Evolutionary conservation across 106 monocot genomes (phyloP), one percentile per base, ranked within the genome.

Genomic region (Iris macrosiphon): DNA sequence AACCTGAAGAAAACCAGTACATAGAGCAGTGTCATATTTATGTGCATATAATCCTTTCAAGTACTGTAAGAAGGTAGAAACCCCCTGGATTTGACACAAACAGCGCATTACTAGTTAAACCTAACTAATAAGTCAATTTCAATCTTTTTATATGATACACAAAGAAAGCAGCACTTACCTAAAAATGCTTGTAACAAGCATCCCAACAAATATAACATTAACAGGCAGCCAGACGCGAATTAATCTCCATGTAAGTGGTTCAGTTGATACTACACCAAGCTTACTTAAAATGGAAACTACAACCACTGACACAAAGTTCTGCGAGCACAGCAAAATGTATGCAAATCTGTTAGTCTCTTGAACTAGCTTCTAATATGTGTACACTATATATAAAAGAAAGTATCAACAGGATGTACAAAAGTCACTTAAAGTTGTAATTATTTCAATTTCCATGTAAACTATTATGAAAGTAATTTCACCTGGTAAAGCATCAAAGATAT

Each of bases 201-300:
- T 96, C 38, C 89, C 89, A 32, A 96, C 96, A 78, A 96, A 96
- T 41, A 96, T 96, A 40, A 77, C 32, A 87, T 96, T 96, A 30
- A 86, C 96, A 25, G 96, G 96, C 30, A 96, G 28, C 96, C 96
- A 96, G 21, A 96, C 71, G 31, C 68, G 70, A 55, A 96, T 50
- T 66, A 96, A 60, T 59, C 56, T 79, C 96, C 89, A 90, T 40
- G 89, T 96, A 5, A 96, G 71, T 37, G 76, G 82, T 67, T 96
- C 96, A 31, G 86, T 86, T 23, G 82, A 72, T n/a, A 90, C 77
- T 14, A 83, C 15, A 6, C 82, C 83, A 41, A 69, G 45, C n/a
- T 69, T 38, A 23, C 74, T 85, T 61, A 90, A 66, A 22, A 48
- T 50, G 29, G 79, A 72, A 39, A 96, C 86, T 57, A 90, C 53